phyloP scores from a whole-genome alignment of 805 yeast genomes.

The Yamadazyma sp. region DNA sequence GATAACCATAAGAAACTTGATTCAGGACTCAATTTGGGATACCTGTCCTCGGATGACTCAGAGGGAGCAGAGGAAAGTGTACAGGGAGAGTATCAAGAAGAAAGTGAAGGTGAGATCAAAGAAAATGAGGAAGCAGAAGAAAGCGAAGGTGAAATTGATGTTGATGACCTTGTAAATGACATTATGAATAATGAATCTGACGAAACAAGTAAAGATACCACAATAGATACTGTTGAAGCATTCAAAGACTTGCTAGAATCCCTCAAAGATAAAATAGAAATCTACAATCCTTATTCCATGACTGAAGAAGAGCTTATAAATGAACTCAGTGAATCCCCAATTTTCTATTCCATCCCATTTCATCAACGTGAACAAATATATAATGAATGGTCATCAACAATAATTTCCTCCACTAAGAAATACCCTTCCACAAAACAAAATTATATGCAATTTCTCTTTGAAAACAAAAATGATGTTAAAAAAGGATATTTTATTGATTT shows the following conservation, averaged over 20 bases:
- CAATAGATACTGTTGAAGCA: conserved; percentile 5
- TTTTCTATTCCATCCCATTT: conserved; percentile 22
- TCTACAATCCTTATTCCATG: conserved; percentile 36
- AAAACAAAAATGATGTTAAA: conserved; percentile 26
- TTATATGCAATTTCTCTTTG: conserved; percentile 25
- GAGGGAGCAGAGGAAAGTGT: conserved; percentile 8
- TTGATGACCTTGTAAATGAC: conserved; percentile 9
- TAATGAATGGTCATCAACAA: conserved; percentile 22
- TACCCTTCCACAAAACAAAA: conserved; percentile 16
- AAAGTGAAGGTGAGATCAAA: conserved; percentile 15
- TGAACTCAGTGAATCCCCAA: conserved; percentile 25
- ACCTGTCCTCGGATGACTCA: conserved; percentile 10
- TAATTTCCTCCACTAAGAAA: background rate
- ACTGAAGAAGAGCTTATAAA: conserved; percentile 33
- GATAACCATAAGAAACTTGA: too few relatives aligned
- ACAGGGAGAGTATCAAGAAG: conserved; percentile 4
- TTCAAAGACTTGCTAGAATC: conserved; percentile 26
- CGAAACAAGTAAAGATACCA: background rate
- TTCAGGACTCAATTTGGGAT: conserved; percentile 8
- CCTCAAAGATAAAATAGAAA: conserved; percentile 22
- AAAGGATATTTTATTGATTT: conserved; percentile 26
- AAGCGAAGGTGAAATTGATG: conserved; percentile 4
- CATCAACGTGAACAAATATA: conserved; percentile 20
- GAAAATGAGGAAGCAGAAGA: conserved; percentile 14
- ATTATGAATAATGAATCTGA: conserved; percentile 2